These are phyloP conservation scores for Erysimum pusillum DNA, from an alignment of 441 rosid species.

Conservation along the genomic window DNA sequence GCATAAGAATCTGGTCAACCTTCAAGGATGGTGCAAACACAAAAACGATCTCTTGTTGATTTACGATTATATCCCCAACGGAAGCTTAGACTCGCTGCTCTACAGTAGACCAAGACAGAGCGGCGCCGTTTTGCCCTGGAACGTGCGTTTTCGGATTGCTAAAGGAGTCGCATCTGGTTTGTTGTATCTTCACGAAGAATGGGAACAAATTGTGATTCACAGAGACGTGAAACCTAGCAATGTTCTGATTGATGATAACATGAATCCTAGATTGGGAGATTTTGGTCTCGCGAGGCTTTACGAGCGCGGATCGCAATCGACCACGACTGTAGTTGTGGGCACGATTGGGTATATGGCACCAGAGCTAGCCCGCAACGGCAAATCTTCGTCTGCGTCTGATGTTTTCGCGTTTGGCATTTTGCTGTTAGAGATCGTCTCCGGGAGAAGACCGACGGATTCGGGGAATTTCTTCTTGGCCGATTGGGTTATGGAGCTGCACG, in stretches of 20 bases:
- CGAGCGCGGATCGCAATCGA: slow-evolving; percentile 54
- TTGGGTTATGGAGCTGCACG: slow-evolving; percentile 52
- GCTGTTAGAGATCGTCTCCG: slow-evolving; percentile 54
- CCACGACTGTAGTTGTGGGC: slow-evolving; percentile 57
- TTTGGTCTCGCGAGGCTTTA: slow-evolving; percentile 63
- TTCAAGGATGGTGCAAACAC: slow-evolving; percentile 83
- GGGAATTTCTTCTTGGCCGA: slow-evolving; percentile 48
- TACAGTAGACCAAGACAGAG: slow-evolving; percentile 40
- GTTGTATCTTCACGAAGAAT: slow-evolving; percentile 76
- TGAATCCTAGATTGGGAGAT: slow-evolving; percentile 59
- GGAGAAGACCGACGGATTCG: slow-evolving; percentile 52
- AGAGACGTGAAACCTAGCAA: slow-evolving; percentile 65
- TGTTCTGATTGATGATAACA: slow-evolving; percentile 52
- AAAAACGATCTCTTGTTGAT: slow-evolving; percentile 67
- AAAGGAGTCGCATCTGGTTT: slow-evolving; percentile 72
- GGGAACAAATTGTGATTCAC: slow-evolving; percentile 63
- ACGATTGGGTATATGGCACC: slow-evolving; percentile 66
- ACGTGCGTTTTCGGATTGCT: slow-evolving; percentile 58
- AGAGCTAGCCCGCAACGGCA: slow-evolving; percentile 56
- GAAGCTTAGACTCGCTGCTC: slow-evolving; percentile 71
- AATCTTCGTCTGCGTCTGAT: slow-evolving; percentile 56
- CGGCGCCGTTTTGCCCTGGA: slow-evolving; percentile 58
- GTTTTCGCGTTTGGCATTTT: slow-evolving; percentile 63
- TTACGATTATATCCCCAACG: slow-evolving; percentile 74
- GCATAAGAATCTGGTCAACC: slow-evolving; percentile 78